Base-by-base conservation (phyloP, 768 basidiomycete species). In the Crassisporium funariophilum region DNA sequence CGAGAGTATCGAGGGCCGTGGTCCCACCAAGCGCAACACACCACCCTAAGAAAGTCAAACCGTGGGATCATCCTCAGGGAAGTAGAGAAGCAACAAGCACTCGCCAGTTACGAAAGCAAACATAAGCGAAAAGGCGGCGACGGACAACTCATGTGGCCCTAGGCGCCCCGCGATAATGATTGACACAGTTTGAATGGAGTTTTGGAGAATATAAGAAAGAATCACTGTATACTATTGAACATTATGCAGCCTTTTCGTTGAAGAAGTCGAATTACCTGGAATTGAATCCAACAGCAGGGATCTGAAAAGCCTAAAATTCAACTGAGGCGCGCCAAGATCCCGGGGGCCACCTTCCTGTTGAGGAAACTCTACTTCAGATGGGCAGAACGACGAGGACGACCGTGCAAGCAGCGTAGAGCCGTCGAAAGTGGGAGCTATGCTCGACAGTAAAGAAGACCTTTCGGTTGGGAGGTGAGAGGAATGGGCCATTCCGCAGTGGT, bases 11-110 rank as follows among this genome's bases (percentile, higher is more conserved):
- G 25, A 89, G 72, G 6, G 84, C 86, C 3, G 86, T 86, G 0
- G 86, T 84, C n/a, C 87, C 87, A 11, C 87, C 87, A 15, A 89
- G 74, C 9, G 86, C 87, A 45, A 89, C 73, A 57, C 80, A 82
- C 85, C 86, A 88, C 31, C 87, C 87, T 88, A 63, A 55, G 39
- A 58, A 59, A 52, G 43, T 41, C 36, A 48, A 55, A 49, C 61
- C 56, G 73, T 80, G 77, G 79, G 79, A 83, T 76, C 77, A 73
- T 68, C 54, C 59, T 61, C 59, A 49, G 57, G 37, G 56, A 46
- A 54, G 44, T 48, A 40, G 22, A 49, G 37, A 63, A 57, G 47
- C 43, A 58, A 46, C 50, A 51, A 59, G 59, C 63, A 83, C 82
- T 82, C 67, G 79, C 85, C 84, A 74, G 87, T 85, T 6, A 88